Evolutionary conservation across 352 stramenopile genomes (phyloP).

Genomic region (Globisporangium canariense): DNA sequence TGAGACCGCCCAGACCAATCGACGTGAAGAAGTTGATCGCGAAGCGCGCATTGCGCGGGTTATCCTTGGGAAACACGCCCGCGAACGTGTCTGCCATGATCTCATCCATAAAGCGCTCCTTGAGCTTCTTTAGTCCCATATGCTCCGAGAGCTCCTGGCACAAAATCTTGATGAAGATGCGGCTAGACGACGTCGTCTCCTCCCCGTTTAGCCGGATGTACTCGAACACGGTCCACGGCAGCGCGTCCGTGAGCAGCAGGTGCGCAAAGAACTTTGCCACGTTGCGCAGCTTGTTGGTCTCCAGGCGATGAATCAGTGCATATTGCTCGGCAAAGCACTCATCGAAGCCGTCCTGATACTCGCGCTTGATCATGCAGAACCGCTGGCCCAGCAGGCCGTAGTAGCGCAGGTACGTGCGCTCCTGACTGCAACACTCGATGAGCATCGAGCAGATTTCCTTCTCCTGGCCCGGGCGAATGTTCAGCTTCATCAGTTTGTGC

Average conservation of each 20-base stretch:
- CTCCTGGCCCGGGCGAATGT: constrained; percentile 95
- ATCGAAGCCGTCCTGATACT: constrained; percentile 96
- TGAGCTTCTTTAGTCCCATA: constrained; percentile 95
- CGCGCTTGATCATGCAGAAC: constrained; percentile 95
- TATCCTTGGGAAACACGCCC: constrained; percentile 97
- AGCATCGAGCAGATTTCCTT: constrained; percentile 99
- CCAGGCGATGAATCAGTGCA: constrained; percentile 95
- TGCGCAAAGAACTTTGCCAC: constrained; percentile 99
- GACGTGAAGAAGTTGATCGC: constrained; percentile 99
- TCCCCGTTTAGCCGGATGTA: constrained; percentile 98
- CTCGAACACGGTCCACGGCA: constrained; percentile 97
- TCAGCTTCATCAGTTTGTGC: constrained; percentile 98
- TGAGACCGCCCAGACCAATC: constrained; percentile 97
- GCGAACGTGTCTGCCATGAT: constrained; percentile 91
- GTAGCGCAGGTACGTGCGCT: constrained; percentile 96
- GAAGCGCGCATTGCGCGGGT: constrained; percentile 97
- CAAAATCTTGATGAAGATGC: constrained; percentile 99
- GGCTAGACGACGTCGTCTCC: constrained; percentile 97
- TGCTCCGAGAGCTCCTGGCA: constrained; percentile 97
- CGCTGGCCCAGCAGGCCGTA: constrained; percentile 96
- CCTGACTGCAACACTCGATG: constrained; percentile 98
- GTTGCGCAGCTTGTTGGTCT: constrained; percentile 99
- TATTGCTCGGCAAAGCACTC: constrained; percentile 94
- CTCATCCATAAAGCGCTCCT: constrained; percentile 92
- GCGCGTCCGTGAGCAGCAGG: constrained; percentile 95